Conservation (phyloP, 768 basidiomycete species). For the Russula lepida region DNA sequence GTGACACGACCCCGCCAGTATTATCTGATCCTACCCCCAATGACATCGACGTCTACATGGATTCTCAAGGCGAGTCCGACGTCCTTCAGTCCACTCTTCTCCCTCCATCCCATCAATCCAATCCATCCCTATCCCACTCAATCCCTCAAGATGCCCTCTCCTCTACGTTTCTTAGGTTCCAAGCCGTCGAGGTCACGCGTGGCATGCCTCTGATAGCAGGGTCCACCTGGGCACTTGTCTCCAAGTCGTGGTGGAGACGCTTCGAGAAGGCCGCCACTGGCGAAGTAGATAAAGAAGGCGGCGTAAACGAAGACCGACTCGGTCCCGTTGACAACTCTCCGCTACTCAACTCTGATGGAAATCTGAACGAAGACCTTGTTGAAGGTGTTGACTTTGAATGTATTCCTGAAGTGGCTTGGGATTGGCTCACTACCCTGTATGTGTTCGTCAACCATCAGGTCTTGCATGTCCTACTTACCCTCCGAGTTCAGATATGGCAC, state of each 20-base stretch:
- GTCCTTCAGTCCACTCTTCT: constrained; percentile 9
- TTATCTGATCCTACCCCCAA: constrained; percentile 27
- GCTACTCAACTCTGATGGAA: constrained; percentile 48
- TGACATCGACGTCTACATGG: constrained; percentile 51
- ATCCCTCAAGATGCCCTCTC: constrained; percentile 9
- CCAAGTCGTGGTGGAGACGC: constrained; percentile 61
- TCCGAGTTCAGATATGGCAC: constrained; percentile 59
- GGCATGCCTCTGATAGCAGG: constrained; percentile 46
- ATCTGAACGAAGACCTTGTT: constrained; percentile 36
- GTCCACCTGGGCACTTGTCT: constrained; percentile 74
- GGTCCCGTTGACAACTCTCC: constrained; percentile 69
- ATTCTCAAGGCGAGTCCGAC: constrained; percentile 28
- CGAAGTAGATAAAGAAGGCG: constrained; percentile 57
- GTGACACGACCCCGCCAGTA: constrained; percentile 14
- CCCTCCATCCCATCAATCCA: constrained; percentile 1
- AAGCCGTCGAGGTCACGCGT: constrained; percentile 41
- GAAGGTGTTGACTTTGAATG: constrained; percentile 70
- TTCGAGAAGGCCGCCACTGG: constrained; percentile 71
- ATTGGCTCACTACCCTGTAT: constrained; percentile 58
- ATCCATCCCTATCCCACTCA: not conserved
- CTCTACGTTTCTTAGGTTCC: constrained; percentile 36
- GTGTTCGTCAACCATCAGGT: constrained; percentile 24
- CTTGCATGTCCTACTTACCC: not conserved
- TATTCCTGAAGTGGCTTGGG: constrained; percentile 68
- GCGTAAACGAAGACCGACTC: constrained; percentile 50